Percentiles rank a stretch among this genome's conserved stretches.
Evolutionary conservation across 2,329 filamentous ascomycete genomes (phyloP).

Genomic region (Ophiostoma perfectum): DNA sequence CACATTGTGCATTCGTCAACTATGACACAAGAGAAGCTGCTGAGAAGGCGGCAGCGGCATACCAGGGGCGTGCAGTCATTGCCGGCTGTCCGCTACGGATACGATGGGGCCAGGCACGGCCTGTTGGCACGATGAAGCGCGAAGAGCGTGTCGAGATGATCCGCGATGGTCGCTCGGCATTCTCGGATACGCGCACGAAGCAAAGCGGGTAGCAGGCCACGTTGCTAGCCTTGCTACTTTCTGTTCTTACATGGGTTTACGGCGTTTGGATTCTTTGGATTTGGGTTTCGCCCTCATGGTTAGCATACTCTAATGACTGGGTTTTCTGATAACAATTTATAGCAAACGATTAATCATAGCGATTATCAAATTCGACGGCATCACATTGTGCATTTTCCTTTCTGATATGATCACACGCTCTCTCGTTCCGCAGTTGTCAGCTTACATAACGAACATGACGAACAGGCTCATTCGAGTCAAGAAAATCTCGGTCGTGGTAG

Average conservation of each 20-base stretch:
- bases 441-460: too few species aligned
- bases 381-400: neutral
- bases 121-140: conserved; percentile 83
- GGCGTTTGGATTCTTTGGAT: neutral
- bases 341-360: neutral
- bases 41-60: conserved; percentile 76
- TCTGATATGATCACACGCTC: too few species aligned
- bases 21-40: conserved; percentile 79
- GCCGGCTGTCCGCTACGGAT: conserved; percentile 85
- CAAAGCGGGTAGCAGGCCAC: conserved; percentile 29
- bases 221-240: neutral
- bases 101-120: conserved; percentile 88
- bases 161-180: conserved; percentile 64
- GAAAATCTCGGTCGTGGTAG: too few species aligned
- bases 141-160: conserved; percentile 79
- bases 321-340: neutral
- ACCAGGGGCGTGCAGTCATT: conserved; percentile 83
- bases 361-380: neutral
- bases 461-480: too few species aligned
- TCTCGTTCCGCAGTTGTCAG: too few species aligned
- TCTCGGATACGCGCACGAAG: conserved; percentile 40
- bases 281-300: neutral
- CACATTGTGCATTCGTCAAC: conserved; percentile 95
- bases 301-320: neutral
- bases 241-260: neutral